Conservation (phyloP, 2,329 filamentous ascomycete species). For the Epichloe sibirici region DNA sequence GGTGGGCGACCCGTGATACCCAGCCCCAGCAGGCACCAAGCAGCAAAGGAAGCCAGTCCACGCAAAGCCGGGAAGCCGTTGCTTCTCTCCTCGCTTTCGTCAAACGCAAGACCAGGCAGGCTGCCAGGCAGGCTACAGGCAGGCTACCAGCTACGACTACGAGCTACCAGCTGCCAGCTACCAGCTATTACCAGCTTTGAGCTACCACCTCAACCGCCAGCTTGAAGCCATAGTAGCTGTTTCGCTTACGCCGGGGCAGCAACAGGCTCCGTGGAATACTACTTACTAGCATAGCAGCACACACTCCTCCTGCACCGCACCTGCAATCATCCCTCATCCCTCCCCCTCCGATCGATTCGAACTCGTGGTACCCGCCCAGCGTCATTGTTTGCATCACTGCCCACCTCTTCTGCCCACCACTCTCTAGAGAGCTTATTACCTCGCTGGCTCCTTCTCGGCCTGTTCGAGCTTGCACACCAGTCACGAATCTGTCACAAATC, state of each 20-base stretch:
- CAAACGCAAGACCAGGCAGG: neutral
- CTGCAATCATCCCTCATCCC: neutral
- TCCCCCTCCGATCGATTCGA: neutral
- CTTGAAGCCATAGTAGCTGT: neutral
- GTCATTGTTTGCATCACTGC: constrained; percentile 7
- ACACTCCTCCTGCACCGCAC: neutral
- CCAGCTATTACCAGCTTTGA: too few relatives aligned
- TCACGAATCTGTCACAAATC: neutral
- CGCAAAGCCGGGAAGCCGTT: neutral
- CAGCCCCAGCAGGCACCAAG: neutral
- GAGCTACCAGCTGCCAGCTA: neutral
- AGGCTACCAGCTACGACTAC: neutral
- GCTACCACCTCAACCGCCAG: neutral
- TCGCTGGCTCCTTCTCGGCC: neutral
- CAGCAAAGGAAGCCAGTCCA: neutral
- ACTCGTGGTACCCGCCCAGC: constrained; percentile 2
- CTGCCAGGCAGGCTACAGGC: neutral
- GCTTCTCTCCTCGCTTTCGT: neutral
- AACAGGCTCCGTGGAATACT: neutral
- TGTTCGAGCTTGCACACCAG: neutral
- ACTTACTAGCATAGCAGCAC: neutral
- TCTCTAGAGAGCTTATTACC: neutral
- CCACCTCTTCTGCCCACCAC: constrained; percentile 1
- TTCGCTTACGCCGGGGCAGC: neutral
- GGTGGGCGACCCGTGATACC: neutral